Base-by-base conservation (phyloP, 441 rosid genomes). In the Cnidoscolus chayamansa region DNA sequence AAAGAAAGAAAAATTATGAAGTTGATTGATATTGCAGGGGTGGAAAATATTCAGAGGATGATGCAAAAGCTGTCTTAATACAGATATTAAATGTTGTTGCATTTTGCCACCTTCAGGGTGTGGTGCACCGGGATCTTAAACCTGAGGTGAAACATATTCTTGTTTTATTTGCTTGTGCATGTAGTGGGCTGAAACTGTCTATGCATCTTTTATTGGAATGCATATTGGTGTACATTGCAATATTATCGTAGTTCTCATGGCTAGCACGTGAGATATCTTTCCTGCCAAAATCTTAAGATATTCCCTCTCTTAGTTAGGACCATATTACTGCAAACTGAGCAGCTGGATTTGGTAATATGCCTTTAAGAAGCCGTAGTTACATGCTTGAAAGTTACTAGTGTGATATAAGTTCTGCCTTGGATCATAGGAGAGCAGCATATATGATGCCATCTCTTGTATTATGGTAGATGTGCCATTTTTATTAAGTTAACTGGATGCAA, bases 91-190 rank as follows among this genome's bases (percentile, higher is more conserved):
- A 88, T 73, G 96, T 95, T 70, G 98, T 89, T 69, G 85, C 99
- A 13, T 92, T 90, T 86, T 92, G 93, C 82, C 99, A 95, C 79
- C 96, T 95, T 32, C 99, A 95, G 82, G 99, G 99, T 65, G 97
- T 95, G 71, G 98, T 95, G 68, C 99, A 95, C 75, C 84, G 99
- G 45, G 99, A 95, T 89, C 94, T 95, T 60, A 95, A 95, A 81
- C 99, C 99, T 7, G 99, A 95, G 99, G 99, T 95, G 80, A 77
- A 70, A 59, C 68, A 32, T 11, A 54, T 19, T 74, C n/a, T 54
- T n/a, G 0, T 54, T 61, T 58, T 50, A 19, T 61, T 17, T 6
- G n/a, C 2, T 45, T 0, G 31, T 19, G 6, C 11, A 63, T 11
- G 4, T 31, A 25, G 16, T 19, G 53, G 58, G 40, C 1, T 70